phyloP scores from a whole-genome alignment of 2,329 filamentous ascomycete species.

The Reticulascus tulasneorum region DNA sequence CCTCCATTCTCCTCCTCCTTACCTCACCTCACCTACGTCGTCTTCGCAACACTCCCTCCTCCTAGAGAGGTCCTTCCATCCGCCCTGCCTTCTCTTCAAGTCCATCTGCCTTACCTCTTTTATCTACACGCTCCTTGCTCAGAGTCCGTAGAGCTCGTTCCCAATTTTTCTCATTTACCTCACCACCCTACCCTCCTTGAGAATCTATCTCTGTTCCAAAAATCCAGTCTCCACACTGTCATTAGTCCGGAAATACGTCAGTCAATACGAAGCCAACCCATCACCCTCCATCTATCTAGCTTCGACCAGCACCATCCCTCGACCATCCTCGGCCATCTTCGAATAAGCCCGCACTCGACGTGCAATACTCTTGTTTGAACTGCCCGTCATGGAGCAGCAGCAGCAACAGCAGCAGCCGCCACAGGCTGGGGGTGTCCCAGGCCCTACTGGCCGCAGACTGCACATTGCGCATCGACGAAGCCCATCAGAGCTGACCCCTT shows the following conservation, averaged over 20 bases:
- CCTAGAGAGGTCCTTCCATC: slow-evolving; percentile 16
- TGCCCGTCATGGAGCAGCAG: slow-evolving; percentile 56
- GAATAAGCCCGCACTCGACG: slow-evolving; percentile 32
- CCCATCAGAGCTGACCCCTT: slow-evolving; percentile 91
- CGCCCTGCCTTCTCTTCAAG: slow-evolving; percentile 14
- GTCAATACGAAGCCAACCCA: slow-evolving; percentile 12
- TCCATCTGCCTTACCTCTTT: slow-evolving; percentile 14
- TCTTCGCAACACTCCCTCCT: slow-evolving; percentile 14
- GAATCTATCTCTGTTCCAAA: slow-evolving; percentile 15
- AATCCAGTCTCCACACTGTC: too few species aligned
- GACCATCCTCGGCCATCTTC: slow-evolving; percentile 3
- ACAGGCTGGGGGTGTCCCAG: slow-evolving; percentile 56
- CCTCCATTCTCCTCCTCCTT: slow-evolving; percentile 3
- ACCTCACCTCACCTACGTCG: slow-evolving; percentile 11
- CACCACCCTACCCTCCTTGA: slow-evolving; percentile 5
- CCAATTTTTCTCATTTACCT: slow-evolving; percentile 14
- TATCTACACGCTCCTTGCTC: slow-evolving; percentile 17
- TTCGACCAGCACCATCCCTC: slow-evolving; percentile 3
- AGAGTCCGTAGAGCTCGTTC: slow-evolving; percentile 11
- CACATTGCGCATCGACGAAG: slow-evolving; percentile 97
- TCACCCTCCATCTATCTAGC: slow-evolving; percentile 11
- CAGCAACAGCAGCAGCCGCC: slow-evolving; percentile 41
- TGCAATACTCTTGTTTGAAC: slow-evolving; percentile 36
- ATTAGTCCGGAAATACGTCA: slow-evolving; percentile 14
- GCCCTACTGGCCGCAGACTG: slow-evolving; percentile 81